These are phyloP conservation scores for Suillus spraguei DNA, from an alignment of 768 basidiomycete species.

Conservation along the genomic window DNA sequence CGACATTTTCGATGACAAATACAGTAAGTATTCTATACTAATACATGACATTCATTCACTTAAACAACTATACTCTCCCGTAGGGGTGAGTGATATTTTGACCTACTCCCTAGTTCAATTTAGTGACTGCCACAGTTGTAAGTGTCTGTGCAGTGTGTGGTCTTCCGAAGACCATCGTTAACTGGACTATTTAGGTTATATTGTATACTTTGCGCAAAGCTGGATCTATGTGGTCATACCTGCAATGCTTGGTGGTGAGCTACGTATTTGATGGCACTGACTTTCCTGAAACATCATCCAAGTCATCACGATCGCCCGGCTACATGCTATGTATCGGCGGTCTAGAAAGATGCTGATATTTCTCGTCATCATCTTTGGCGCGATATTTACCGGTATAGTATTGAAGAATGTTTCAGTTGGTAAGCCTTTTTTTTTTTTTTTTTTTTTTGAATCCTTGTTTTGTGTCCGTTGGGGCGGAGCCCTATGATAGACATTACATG, in stretches of 20 bases:
- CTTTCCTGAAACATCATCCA: background rate
- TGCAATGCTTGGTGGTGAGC: background rate
- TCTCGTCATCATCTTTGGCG: background rate
- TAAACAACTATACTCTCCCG: background rate
- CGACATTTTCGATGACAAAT: background rate
- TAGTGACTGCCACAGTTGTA: background rate
- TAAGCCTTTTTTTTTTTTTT: too few species aligned
- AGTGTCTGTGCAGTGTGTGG: background rate
- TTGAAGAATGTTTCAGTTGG: background rate
- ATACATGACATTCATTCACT: background rate
- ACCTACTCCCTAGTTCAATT: background rate
- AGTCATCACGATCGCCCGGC: background rate
- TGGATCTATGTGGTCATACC: background rate
- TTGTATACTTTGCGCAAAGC: background rate
- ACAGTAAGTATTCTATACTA: background rate
- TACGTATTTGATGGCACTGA: too few species aligned
- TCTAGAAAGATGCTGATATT: background rate
- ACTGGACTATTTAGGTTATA: background rate
- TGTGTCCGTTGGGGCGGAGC: too few species aligned
- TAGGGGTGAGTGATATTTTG: background rate
- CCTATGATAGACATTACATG: too few species aligned
- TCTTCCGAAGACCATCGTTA: background rate
- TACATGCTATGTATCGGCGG: background rate
- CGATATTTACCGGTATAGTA: rapidly evolving
- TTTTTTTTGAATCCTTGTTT: too few species aligned